These are phyloP conservation scores for Auricularia sp. DNA, from an alignment of 768 basidiomycete genomes.

Conservation along the genomic window DNA sequence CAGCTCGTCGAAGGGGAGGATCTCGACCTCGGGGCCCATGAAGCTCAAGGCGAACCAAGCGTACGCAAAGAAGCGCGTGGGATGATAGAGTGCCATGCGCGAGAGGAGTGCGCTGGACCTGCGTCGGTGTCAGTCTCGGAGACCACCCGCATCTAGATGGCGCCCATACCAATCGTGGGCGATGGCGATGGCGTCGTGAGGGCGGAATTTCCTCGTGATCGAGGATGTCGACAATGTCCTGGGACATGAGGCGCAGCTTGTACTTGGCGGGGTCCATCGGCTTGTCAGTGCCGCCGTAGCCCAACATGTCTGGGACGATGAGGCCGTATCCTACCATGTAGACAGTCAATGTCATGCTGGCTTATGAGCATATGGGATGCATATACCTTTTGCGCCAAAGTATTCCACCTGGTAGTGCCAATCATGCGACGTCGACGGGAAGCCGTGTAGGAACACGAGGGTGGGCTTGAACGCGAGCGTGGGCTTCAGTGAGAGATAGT, in stretches of 20 bases:
- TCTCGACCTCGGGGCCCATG: conserved; percentile 13
- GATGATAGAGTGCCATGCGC: conserved; percentile 29
- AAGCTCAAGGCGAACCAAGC: conserved; percentile 32
- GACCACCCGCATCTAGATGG: not conserved
- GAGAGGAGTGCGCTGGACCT: conserved; percentile 30
- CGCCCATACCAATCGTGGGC: conserved; percentile 35
- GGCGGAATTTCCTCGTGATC: conserved; percentile 22
- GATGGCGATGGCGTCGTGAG: conserved; percentile 24
- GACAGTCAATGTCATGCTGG: not conserved
- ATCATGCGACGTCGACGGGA: conserved; percentile 31
- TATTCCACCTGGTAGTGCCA: conserved; percentile 31
- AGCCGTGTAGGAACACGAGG: conserved; percentile 37
- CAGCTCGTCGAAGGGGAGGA: conserved; percentile 11
- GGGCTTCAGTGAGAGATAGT: conserved; percentile 21
- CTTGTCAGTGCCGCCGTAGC: conserved; percentile 41
- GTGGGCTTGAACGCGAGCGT: conserved; percentile 19
- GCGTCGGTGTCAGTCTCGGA: not conserved
- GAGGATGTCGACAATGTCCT: conserved; percentile 34
- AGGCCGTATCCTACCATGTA: conserved; percentile 24
- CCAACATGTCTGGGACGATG: conserved; percentile 41
- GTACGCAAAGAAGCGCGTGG: conserved; percentile 30
- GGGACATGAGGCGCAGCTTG: conserved; percentile 20
- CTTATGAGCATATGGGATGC: not conserved
- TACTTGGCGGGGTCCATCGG: conserved; percentile 30
- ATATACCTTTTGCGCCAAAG: conserved; percentile 24